phyloP scores from a whole-genome alignment of 352 stramenopile genomes.

The Phytophthora nicotianae region DNA sequence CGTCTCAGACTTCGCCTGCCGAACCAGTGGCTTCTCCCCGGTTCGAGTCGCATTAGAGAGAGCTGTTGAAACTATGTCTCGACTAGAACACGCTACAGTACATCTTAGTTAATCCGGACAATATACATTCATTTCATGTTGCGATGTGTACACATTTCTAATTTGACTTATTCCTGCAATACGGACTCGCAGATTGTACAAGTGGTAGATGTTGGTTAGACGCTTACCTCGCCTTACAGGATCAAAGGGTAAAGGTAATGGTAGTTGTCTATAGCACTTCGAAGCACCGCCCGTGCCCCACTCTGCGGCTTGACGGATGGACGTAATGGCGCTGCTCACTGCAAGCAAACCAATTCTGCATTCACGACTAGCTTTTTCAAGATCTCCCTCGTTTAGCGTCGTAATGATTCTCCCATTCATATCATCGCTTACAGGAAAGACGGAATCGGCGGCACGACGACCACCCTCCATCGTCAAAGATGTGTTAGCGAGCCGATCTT shows the following conservation, averaged over 20 bases:
- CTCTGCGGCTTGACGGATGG: constrained; percentile 10
- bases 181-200: constrained; percentile 10
- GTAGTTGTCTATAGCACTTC: constrained; percentile 3
- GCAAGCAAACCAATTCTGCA: constrained; percentile 2
- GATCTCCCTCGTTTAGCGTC: constrained; percentile 6
- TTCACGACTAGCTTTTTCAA: constrained; percentile 9
- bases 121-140: neutral
- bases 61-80: neutral
- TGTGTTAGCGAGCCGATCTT: neutral
- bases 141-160: constrained; percentile 18
- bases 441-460: constrained; percentile 11
- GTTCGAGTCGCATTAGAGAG: neutral
- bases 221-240: neutral
- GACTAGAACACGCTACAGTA: too few relatives aligned
- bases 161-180: constrained; percentile 10
- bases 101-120: too few relatives aligned
- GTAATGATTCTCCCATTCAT: constrained; percentile 8
- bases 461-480: neutral
- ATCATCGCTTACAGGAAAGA: constrained; percentile 9
- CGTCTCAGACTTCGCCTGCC: too few relatives aligned
- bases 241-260: constrained; percentile 8
- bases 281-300: constrained; percentile 5
- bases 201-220: constrained; percentile 10
- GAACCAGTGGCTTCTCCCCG: too few relatives aligned
- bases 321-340: constrained; percentile 4